A percentile compares a stretch with the other conserved stretches of the same genome.
Conservation (phyloP, 1,284 basidiomycete species). For the Cryptococcus sp. region DNA sequence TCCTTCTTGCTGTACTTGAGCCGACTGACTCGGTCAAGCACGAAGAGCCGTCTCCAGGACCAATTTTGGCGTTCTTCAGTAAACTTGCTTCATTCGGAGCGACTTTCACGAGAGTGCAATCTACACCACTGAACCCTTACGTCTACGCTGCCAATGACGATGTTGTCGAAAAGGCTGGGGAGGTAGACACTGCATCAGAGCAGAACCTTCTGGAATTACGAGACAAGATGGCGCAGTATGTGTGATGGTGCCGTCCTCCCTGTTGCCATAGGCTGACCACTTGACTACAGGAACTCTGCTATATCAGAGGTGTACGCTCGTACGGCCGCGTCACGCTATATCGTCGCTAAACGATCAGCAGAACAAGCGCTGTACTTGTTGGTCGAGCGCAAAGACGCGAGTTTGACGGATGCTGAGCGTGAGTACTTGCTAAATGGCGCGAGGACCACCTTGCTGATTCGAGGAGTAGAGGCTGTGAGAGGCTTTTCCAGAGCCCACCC, state of each 20-base stretch:
- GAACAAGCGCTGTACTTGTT: slow-evolving; percentile 32
- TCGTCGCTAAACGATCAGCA: slow-evolving; percentile 16
- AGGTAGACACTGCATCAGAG: neutral
- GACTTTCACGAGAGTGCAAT: too few species aligned
- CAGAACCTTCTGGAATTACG: neutral
- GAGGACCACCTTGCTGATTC: neutral
- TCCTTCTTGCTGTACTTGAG: slow-evolving; percentile 29
- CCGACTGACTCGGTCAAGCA: too few species aligned
- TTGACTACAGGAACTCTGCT: neutral
- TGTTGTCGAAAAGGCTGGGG: neutral
- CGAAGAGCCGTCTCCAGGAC: too few species aligned
- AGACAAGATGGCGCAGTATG: too few species aligned
- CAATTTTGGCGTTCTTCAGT: too few species aligned
- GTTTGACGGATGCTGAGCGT: slow-evolving; percentile 47
- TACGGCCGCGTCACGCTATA: slow-evolving; percentile 25
- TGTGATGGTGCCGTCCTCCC: too few species aligned
- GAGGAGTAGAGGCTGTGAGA: slow-evolving; percentile 20
- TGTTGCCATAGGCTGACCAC: too few species aligned
- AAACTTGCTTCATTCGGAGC: too few species aligned
- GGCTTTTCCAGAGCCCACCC: slow-evolving; percentile 7
- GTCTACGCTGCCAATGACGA: too few species aligned
- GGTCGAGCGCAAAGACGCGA: slow-evolving; percentile 37
- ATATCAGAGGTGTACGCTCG: slow-evolving; percentile 32
- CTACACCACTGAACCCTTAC: too few species aligned
- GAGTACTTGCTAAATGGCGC: slow-evolving; percentile 11